phyloP scores from a whole-genome alignment of 805 yeast species.

The Isabelozyma gotoi region DNA sequence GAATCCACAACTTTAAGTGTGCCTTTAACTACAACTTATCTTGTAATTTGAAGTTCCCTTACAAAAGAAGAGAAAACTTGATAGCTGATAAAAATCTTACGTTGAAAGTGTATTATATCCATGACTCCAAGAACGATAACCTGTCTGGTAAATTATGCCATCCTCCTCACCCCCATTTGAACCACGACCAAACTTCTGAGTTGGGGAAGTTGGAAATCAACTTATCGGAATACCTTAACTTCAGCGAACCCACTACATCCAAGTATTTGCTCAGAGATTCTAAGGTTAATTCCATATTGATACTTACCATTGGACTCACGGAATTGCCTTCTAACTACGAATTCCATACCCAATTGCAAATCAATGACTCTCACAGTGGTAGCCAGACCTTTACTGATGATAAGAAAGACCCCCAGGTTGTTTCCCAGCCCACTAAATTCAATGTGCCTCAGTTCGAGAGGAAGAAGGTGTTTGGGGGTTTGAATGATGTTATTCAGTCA shows the following conservation, averaged over 20 bases:
- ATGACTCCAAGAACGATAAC: slow-evolving; percentile 18
- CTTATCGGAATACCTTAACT: slow-evolving; percentile 67
- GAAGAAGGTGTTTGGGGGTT: slow-evolving; percentile 49
- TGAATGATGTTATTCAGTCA: slow-evolving; percentile 37
- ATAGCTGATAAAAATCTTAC: slow-evolving; percentile 44
- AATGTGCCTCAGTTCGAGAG: slow-evolving; percentile 41
- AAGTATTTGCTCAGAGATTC: slow-evolving; percentile 74
- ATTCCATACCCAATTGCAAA: slow-evolving; percentile 42
- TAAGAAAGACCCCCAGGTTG: slow-evolving; percentile 1
- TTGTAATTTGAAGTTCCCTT: slow-evolving; percentile 39
- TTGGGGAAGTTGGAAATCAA: slow-evolving; percentile 71
- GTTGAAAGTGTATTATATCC: slow-evolving; percentile 36
- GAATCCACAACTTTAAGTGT: slow-evolving; percentile 41
- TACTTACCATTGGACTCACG: slow-evolving; percentile 54
- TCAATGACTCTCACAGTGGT: slow-evolving; percentile 23
- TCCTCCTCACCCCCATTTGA: slow-evolving; percentile 5
- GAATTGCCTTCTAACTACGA: slow-evolving; percentile 38
- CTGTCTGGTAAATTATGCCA: slow-evolving; percentile 2
- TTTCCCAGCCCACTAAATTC: slow-evolving; percentile 33
- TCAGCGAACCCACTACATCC: slow-evolving; percentile 50
- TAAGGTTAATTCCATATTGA: slow-evolving; percentile 79
- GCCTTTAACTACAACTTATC: slow-evolving; percentile 31
- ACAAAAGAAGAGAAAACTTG: slow-evolving; percentile 36
- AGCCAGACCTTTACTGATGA: background rate
- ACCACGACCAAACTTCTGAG: slow-evolving; percentile 30